A percentile compares a stretch with the other conserved stretches of the same genome.
Evolutionary conservation across 352 stramenopile species (phyloP).

Genomic region (Globisporangium yorkense): DNA sequence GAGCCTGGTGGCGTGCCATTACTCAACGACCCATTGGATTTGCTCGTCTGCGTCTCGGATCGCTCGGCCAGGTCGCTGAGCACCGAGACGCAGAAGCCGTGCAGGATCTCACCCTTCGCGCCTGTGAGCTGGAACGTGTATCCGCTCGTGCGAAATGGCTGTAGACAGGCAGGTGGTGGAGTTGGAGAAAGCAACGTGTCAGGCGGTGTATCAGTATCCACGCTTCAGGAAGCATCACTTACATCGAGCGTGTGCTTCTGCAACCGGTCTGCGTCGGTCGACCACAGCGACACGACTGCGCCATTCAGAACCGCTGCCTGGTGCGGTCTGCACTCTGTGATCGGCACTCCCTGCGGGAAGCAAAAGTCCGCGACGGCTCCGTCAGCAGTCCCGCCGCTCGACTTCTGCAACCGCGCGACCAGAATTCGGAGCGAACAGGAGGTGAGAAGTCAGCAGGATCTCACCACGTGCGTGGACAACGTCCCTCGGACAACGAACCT

Average conservation of each 20-base stretch:
- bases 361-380: slow-evolving; percentile 71
- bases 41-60: slow-evolving; percentile 1
- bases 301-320: slow-evolving; percentile 44
- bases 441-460: slow-evolving; percentile 2
- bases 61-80: slow-evolving; percentile 38
- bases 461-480: not conserved
- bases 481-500: slow-evolving; percentile 17
- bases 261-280: slow-evolving; percentile 50
- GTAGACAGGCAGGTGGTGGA: not conserved
- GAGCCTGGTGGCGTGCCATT: not conserved
- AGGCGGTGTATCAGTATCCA: not conserved
- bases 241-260: slow-evolving; percentile 63
- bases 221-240: slow-evolving; percentile 1
- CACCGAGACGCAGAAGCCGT: slow-evolving; percentile 72
- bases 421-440: not conserved
- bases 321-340: slow-evolving; percentile 47
- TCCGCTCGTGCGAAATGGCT: slow-evolving; percentile 52
- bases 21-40: not conserved
- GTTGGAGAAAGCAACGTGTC: not conserved
- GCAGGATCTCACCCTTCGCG: slow-evolving; percentile 76
- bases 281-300: slow-evolving; percentile 62
- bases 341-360: slow-evolving; percentile 66
- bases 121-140: slow-evolving; percentile 84
- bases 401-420: slow-evolving; percentile 4
- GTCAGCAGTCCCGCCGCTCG: slow-evolving; percentile 31